Evolutionary conservation across 139 green algal species (phyloP).

Genomic region (Ettlia oleoabundans): DNA sequence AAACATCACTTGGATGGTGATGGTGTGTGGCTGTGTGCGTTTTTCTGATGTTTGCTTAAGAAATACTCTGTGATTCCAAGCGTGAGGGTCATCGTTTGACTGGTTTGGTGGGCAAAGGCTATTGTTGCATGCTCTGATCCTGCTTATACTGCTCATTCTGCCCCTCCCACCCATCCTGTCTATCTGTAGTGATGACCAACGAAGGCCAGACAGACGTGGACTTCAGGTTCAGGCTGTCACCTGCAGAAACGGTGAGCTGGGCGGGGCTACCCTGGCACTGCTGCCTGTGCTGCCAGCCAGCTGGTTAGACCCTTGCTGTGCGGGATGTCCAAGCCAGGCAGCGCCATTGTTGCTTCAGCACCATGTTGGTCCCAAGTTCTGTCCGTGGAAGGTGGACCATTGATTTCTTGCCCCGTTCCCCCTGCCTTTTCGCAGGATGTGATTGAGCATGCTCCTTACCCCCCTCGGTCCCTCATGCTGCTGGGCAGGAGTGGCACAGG

Average conservation of each 20-base stretch:
- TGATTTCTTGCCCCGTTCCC: not conserved
- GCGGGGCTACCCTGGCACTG: not conserved
- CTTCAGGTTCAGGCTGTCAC: conserved; percentile 55
- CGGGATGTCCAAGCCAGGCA: not conserved
- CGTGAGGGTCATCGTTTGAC: no score
- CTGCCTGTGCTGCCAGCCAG: not conserved
- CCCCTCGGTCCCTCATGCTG: conserved; percentile 69
- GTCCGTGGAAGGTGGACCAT: no score
- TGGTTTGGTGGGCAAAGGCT: not conserved
- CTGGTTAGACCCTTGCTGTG: not conserved
- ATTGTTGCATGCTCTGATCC: no score
- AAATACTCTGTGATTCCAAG: no score
- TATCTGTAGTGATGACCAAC: conserved; percentile 24
- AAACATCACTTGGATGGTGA: no score
- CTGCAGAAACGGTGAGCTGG: conserved; percentile 2
- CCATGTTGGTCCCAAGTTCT: no score
- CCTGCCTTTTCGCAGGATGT: conserved; percentile 50
- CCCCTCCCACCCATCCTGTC: no score
- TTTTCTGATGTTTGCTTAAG: no score
- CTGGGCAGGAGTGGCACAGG: conserved; percentile 77
- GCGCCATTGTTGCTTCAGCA: no score
- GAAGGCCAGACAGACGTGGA: conserved; percentile 43
- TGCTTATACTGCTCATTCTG: no score
- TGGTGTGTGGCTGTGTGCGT: no score
- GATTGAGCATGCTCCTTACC: conserved; percentile 53